Evolutionary conservation across 768 basidiomycete genomes (phyloP).

Genomic region (Pulveroboletus sp.): DNA sequence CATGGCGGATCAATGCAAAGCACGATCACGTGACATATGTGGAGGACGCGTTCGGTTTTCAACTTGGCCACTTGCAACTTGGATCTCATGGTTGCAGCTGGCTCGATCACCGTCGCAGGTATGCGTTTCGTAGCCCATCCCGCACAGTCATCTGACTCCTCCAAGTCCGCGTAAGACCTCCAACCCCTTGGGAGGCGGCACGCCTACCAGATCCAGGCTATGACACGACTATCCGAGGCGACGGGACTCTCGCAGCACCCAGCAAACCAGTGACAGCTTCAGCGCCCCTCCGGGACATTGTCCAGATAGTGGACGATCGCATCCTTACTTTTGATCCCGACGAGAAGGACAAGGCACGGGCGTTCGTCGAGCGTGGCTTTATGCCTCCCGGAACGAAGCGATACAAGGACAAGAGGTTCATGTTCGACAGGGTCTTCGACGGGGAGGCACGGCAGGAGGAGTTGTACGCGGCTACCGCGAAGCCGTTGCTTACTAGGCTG

Average conservation of each 20-base stretch:
- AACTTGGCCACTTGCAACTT: constrained; percentile 16
- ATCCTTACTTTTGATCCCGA: constrained; percentile 96
- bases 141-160: constrained; percentile 11
- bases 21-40: constrained; percentile 28
- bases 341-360: constrained; percentile 74
- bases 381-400: constrained; percentile 84
- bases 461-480: constrained; percentile 82
- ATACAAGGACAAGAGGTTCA: constrained; percentile 95
- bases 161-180: constrained; percentile 87
- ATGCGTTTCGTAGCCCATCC: constrained; percentile 10
- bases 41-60: constrained; percentile 30
- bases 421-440: constrained; percentile 92
- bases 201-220: constrained; percentile 75
- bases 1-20: constrained; percentile 24
- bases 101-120: constrained; percentile 88
- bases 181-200: constrained; percentile 78
- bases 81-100: constrained; percentile 80
- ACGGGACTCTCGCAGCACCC: constrained; percentile 77
- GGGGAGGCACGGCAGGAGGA: constrained; percentile 78
- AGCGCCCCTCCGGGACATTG: constrained; percentile 66
- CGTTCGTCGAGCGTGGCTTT: constrained; percentile 83
- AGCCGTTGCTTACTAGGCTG: constrained; percentile 78
- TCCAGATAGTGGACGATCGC: constrained; percentile 90
- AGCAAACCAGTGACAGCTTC: constrained; percentile 47
- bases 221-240: constrained; percentile 71